Conservation (phyloP, 495 filamentous ascomycete species). For the Tricharina praecox region DNA sequence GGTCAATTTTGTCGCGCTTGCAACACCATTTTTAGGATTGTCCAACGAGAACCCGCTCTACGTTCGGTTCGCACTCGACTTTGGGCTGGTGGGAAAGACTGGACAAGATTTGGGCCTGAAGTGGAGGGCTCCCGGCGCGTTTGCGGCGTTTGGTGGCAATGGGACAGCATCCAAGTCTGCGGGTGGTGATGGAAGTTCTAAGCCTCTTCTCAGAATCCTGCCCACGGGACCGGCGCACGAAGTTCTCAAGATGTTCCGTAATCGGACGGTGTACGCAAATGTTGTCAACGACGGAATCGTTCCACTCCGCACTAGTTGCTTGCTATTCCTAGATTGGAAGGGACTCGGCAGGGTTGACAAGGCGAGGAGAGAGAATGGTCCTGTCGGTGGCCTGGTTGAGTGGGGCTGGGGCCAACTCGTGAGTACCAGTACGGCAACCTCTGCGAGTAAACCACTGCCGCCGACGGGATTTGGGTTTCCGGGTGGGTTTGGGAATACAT, state of each 20-base stretch:
- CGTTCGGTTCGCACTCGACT: conserved; percentile 89
- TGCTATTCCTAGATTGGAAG: conserved; percentile 95
- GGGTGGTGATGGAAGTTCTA: conserved; percentile 30
- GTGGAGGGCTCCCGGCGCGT: conserved; percentile 62
- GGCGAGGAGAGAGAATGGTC: conserved; percentile 72
- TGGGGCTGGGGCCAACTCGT: conserved; percentile 84
- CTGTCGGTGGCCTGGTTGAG: conserved; percentile 77
- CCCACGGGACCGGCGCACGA: conserved; percentile 85
- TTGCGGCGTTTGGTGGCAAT: conserved; percentile 17
- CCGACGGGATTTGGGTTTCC: background rate
- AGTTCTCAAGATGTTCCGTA: conserved; percentile 70
- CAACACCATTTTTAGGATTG: conserved; percentile 76
- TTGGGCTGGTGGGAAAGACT: conserved; percentile 84
- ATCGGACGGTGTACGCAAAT: conserved; percentile 88
- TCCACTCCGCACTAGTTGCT: conserved; percentile 78
- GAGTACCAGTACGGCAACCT: background rate
- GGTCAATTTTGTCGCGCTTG: conserved; percentile 84
- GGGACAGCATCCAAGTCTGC: conserved; percentile 2
- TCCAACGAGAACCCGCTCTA: conserved; percentile 97
- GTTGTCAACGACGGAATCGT: conserved; percentile 98
- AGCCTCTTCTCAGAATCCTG: conserved; percentile 76
- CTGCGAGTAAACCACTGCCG: background rate
- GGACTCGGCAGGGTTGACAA: conserved; percentile 87
- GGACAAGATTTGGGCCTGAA: conserved; percentile 88
- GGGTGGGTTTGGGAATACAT: background rate